Evolutionary conservation across 768 basidiomycete species (phyloP), one percentile per base, ranked within the genome.

Genomic region (Stropharia rugosoannulata): DNA sequence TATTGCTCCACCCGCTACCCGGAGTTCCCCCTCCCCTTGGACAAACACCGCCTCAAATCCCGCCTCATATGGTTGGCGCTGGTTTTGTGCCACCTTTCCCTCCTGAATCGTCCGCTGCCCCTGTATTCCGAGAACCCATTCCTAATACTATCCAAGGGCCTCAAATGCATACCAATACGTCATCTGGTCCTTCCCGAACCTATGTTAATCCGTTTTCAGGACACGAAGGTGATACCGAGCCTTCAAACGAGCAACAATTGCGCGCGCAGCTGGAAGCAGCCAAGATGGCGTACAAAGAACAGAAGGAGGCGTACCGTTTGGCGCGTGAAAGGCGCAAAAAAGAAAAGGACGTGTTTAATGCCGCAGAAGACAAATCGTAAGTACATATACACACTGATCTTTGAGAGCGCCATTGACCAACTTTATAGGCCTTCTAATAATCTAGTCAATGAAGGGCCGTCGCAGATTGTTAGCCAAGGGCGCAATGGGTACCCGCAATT

Each of bases 291-390:
- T 92, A 92, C 68, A 87, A 82, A 69, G 76, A 75, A 1, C 81
- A 85, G 68, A 92, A 92, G 64, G 87, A 89, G 62, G 75, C 74
- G 19, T 89, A 90, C 62, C 80, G 87, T 27, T 71, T 72, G 60
- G 82, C 85, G 50, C 78, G 82, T 50, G 81, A 84, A 46, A 71
- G 73, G 22, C 79, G 75, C 54, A 76, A 67, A 60, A 75, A 70
- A 59, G 74, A 72, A 54, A 73, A 70, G 59, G 72, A 71, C 46
- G 39, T n/a, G 5, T 57, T 54, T 27, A 36, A 70, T 69, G 51
- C 72, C 70, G 45, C 49, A 51, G 10, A 67, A 55, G 54, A 49
- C 52, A 51, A 48, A 39, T 27, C 13, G 45, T 51, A 40, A 22
- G 46, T 32, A 22, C 9, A 8, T 13, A 16, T n/a, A 38, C 13